Base-by-base conservation (phyloP, 345 rosid species). In the Gossypium arboreum region DNA sequence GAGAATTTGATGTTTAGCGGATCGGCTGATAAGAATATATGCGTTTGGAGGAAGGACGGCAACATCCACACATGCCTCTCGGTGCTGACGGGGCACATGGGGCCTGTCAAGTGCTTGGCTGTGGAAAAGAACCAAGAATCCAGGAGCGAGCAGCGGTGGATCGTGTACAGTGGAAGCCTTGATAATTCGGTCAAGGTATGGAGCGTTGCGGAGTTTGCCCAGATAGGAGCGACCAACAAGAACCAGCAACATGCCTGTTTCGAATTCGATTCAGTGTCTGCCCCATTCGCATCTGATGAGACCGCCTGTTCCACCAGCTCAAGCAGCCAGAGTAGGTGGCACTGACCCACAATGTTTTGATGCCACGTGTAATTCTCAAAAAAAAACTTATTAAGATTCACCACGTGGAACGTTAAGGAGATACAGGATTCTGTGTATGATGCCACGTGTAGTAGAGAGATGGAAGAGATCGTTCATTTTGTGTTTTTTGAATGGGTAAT, bases 141-240 rank as follows among this genome's bases (percentile, higher is more conserved):
- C 0, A 57, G 83, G 0, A 79, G 76, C 3, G 91, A 83, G 18
- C 81, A 67, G 20, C 82, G 91, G 79, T 94, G 98, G 98, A 77
- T 87, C 27, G 89, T 91, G 43, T 92, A 92, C 66, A 94, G 98
- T 73, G 98, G 98, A 64, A 91, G 97, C 68, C 85, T 94, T 52
- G 98, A 94, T 65, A 94, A 92, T 79, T 92, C 98, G 6, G 97
- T 94, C 9, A 92, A 94, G 77, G 97, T 92, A 3, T 94, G 98
- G 98, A 89, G 88, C 57, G 97, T 92, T 67, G 84, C 94, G 39
- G 97, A 92, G 77, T 69, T 79, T 24, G 79, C 87, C 68, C 86
- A 82, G 3, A 66, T 76, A 81, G 76, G 78, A n/a, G 69, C 73
- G 87, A 80, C 78, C 66, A 81, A 68, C 22, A 81, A 79, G 24